These are phyloP conservation scores for Martiniozyma asiatica DNA, from an alignment of 1,139 yeast species.

Conservation along the genomic window DNA sequence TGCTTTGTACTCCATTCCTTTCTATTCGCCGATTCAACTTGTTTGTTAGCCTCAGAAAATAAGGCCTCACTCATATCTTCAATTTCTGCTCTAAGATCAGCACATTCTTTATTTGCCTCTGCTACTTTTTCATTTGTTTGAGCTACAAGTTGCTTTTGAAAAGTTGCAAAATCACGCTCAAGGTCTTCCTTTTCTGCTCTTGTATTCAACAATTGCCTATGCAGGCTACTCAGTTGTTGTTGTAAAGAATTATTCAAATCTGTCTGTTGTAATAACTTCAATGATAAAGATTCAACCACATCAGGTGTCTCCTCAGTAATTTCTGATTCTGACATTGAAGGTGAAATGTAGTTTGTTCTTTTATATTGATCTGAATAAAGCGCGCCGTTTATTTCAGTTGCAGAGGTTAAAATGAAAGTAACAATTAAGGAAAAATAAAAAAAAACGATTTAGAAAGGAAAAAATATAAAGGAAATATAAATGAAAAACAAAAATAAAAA, in stretches of 20 bases:
- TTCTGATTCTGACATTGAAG: no score
- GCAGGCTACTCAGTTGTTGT: conserved; percentile 24
- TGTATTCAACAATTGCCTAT: conserved; percentile 24
- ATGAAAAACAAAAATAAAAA: no score
- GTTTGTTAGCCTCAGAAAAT: conserved; percentile 69
- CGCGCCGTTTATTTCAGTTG: no score
- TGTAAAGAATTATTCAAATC: conserved; percentile 17
- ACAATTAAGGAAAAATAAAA: no score
- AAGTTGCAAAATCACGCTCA: neutral
- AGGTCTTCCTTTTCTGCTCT: conserved; percentile 28
- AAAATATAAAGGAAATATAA: no score
- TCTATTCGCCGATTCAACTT: conserved; percentile 60
- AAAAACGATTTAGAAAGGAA: no score
- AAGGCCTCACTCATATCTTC: conserved; percentile 67
- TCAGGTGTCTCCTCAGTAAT: no score
- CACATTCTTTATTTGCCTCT: conserved; percentile 36
- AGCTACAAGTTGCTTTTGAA: conserved; percentile 5
- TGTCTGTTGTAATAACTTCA: conserved; percentile 17
- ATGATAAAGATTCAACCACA: no score
- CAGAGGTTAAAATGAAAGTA: no score
- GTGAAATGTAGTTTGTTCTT: no score
- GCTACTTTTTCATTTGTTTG: conserved; percentile 9
- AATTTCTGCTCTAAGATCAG: conserved; percentile 49
- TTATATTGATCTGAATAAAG: no score
- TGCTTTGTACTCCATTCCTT: conserved; percentile 25